Evolutionary conservation across 2,329 filamentous ascomycete species (phyloP), one percentile per base, ranked within the genome.

Genomic region (Fusarium sacchari): DNA sequence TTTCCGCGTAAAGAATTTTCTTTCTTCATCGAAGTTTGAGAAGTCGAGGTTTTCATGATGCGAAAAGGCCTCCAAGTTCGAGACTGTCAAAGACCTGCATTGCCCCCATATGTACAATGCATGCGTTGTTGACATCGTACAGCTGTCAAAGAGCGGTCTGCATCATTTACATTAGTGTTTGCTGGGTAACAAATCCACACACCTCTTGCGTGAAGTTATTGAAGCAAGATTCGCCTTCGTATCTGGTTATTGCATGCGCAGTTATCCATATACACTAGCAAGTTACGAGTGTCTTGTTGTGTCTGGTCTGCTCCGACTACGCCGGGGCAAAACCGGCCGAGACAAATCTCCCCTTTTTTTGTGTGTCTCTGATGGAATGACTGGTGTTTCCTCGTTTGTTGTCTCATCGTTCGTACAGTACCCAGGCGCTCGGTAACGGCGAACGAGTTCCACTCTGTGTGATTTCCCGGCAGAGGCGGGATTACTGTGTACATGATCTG

Each of bases 101-200:
- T 39, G 66, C 50, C 56, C 26, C 66, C 55, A 56, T 75, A 61
- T 70, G 73, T 62, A 60, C 36, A 47, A 65, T 68, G 75, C 64
- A 75, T 75, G 74, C 66, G 66, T 72, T 67, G 65, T 73, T 67
- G 66, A 73, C 61, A 60, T 65, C 60, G 69, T 72, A 62, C 73
- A 75, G 72, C 69, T 77, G 76, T 76, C 76, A 78, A 77, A 75
- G 65, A 77, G 76, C 76, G 76, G 76, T 77, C 76, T 77, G 76
- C 74, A 61, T 76, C 64, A 69, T 76, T 61, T 49, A 73, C 52
- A 50, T 62, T 69, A 74, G 73, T 75, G 67, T 43, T 66, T 64
- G 28, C 49, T 64, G 50, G 43, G 63, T 58, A 34, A 55, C 34
- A 46, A 68, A 53, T 64, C 64, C 69, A 70, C 66, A 68, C 52